Percentiles rank a stretch among this genome's conserved stretches.
Evolutionary conservation across 192 early-diverging fungal genomes (phyloP).

Genomic region (Coemansia sp.): DNA sequence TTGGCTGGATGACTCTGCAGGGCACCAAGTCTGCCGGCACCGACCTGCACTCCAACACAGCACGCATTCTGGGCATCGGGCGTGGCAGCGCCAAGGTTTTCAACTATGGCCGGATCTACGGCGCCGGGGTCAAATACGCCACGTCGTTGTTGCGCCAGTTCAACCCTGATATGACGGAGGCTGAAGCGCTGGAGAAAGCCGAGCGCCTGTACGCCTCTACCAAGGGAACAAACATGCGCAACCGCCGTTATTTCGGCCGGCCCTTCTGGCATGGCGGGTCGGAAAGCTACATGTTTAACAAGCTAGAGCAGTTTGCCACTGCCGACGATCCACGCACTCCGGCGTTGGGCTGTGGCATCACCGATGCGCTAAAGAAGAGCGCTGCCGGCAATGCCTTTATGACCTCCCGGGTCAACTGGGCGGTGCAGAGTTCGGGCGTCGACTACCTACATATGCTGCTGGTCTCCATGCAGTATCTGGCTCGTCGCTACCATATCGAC

Average conservation of each 20-base stretch:
- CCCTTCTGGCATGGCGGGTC: conserved; percentile 84
- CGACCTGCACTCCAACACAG: conserved; percentile 92
- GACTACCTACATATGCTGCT: conserved; percentile 94
- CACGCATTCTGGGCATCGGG: conserved; percentile 78
- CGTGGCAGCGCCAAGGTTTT: conserved; percentile 91
- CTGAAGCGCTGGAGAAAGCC: conserved; percentile 65
- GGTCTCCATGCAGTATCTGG: conserved; percentile 82
- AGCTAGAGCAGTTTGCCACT: conserved; percentile 76
- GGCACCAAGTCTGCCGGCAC: conserved; percentile 85
- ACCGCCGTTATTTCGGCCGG: conserved; percentile 20
- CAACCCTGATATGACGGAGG: conserved; percentile 66
- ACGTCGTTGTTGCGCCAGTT: conserved; percentile 74
- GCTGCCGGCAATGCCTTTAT: conserved; percentile 63
- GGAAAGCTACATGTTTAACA: conserved; percentile 95
- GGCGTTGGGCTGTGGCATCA: conserved; percentile 81
- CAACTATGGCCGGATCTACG: conserved; percentile 95
- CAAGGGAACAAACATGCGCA: conserved; percentile 69
- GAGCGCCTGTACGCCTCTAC: conserved; percentile 72
- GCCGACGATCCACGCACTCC: conserved; percentile 77
- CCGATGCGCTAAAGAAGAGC: conserved; percentile 71
- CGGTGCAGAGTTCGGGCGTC: conserved; percentile 95
- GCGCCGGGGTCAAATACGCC: conserved; percentile 85
- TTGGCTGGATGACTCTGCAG: conserved; percentile 98
- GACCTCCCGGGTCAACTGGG: conserved; percentile 94
- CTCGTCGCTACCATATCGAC: conserved; percentile 70